A percentile compares a stretch with the other conserved stretches of the same genome.
Conservation (phyloP, 306 rosid genomes). For the Senna tora region DNA sequence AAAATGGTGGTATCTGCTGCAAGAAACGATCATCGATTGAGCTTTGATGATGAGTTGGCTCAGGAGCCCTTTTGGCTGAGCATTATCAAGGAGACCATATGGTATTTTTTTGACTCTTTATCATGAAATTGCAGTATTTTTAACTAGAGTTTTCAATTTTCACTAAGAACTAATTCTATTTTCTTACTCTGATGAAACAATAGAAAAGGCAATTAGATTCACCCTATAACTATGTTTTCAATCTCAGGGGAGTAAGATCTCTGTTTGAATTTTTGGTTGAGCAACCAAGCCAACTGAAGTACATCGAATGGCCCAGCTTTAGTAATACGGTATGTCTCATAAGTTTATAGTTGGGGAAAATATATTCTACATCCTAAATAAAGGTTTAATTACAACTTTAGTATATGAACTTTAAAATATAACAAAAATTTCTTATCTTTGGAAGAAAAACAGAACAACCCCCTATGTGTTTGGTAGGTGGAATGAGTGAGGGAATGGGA, state of each 20-base stretch:
- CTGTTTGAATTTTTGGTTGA: constrained; percentile 66
- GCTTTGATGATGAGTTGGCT: constrained; percentile 49
- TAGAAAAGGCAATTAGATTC: constrained; percentile 12
- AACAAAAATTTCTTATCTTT: neutral
- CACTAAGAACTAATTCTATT: constrained; percentile 12
- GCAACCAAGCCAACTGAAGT: constrained; percentile 92
- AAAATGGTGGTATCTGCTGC: constrained; percentile 42
- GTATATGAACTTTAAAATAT: neutral
- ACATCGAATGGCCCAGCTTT: constrained; percentile 88
- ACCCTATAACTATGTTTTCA: neutral
- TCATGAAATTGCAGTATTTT: constrained; percentile 8
- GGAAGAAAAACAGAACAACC: neutral
- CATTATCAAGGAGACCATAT: constrained; percentile 53
- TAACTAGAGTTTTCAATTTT: constrained; percentile 3
- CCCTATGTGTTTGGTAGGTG: no score
- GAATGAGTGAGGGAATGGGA: no score
- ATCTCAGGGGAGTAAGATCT: constrained; percentile 61
- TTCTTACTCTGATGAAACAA: neutral
- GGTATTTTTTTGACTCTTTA: constrained; percentile 51
- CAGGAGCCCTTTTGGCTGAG: constrained; percentile 64
- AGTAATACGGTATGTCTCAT: constrained; percentile 64
- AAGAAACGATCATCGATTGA: constrained; percentile 46
- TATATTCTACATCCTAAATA: neutral
- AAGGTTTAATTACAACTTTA: neutral
- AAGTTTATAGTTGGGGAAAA: neutral